Evolutionary conservation across 129 eudicot species (phyloP), one percentile per base, ranked within the genome.

Genomic region (Saposhnikovia divaricata): DNA sequence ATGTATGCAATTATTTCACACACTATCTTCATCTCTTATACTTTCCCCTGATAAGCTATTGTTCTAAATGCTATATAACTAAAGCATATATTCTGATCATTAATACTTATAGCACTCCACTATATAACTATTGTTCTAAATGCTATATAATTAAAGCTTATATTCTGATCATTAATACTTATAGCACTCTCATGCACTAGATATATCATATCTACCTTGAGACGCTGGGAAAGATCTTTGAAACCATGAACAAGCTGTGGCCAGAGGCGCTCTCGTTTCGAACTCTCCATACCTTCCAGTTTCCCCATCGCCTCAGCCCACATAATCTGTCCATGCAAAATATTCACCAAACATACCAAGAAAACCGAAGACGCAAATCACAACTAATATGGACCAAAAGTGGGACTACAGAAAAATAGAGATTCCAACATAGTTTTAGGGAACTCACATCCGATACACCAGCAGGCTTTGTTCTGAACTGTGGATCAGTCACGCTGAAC

Each of bases 221-320:
- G 88, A 27, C 99, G 97, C 51, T 89, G 86, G 15, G 99, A 95
- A 78, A 95, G 99, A 90, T 92, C 97, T 88, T 92, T 95, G 83
- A 95, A 95, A 14, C 99, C 99, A 80, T 89, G 90, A 72, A 87
- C 93, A 85, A 89, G 97, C 68, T 95, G 97, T 3, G 99, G 99
- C 99, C 99, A 95, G 55, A 95, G 87, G 73, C 99, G 97, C 69
- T 95, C 99, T 57, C 95, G 86, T 72, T 95, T 89, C 10, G 96
- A 86, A 84, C 86, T 85, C 83, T 95, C 99, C 99, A 95, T 92
- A 76, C 99, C 95, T 86, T 95, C 97, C 74, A 92, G 91, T 85
- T 92, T 95, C 15, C 94, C 99, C 87, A 95, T 89, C 21, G 93
- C 99, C 85, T 90, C 99, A 51, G 96, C 92, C 97, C 96, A 95